Evolutionary conservation across 2,329 filamentous ascomycete genomes (phyloP).

Genomic region (Pseudogymnoascus destructans): DNA sequence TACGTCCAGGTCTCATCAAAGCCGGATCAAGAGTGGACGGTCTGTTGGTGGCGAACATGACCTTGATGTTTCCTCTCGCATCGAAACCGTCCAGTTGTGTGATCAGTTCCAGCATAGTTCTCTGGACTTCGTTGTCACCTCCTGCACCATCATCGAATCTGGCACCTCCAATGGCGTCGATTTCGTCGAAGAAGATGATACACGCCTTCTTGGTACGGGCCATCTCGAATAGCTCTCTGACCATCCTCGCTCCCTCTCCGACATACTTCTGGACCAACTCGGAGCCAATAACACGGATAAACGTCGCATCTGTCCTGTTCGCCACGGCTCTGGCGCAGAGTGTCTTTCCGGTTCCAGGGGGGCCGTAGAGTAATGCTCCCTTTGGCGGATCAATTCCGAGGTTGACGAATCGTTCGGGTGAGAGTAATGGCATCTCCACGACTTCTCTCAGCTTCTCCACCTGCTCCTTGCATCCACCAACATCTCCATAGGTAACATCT

Average conservation of each 20-base stretch:
- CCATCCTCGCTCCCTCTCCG: constrained; percentile 95
- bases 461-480: constrained; percentile 98
- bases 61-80: constrained; percentile 94
- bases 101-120: constrained; percentile 96
- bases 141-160: constrained; percentile 94
- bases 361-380: constrained; percentile 90
- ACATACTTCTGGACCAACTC: constrained; percentile 99
- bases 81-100: constrained; percentile 96
- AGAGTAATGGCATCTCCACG: constrained; percentile 94
- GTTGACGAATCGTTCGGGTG: constrained; percentile 92
- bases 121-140: constrained; percentile 93
- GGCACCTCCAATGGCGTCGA: constrained; percentile 88
- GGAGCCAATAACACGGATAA: constrained; percentile 95
- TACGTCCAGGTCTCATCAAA: constrained; percentile 91
- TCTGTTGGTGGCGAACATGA: constrained; percentile 98
- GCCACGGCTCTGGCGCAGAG: constrained; percentile 94
- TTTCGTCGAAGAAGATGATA: constrained; percentile 99
- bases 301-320: constrained; percentile 95
- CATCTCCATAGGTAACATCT: constrained; percentile 96
- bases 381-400: constrained; percentile 99
- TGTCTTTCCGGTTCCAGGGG: constrained; percentile 97
- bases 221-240: constrained; percentile 98
- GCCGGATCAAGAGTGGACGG: constrained; percentile 94
- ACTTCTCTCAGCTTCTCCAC: constrained; percentile 98
- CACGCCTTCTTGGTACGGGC: constrained; percentile 98